Conservation (phyloP, 2,329 filamentous ascomycete species). For the Diaporthe citriasiana region DNA sequence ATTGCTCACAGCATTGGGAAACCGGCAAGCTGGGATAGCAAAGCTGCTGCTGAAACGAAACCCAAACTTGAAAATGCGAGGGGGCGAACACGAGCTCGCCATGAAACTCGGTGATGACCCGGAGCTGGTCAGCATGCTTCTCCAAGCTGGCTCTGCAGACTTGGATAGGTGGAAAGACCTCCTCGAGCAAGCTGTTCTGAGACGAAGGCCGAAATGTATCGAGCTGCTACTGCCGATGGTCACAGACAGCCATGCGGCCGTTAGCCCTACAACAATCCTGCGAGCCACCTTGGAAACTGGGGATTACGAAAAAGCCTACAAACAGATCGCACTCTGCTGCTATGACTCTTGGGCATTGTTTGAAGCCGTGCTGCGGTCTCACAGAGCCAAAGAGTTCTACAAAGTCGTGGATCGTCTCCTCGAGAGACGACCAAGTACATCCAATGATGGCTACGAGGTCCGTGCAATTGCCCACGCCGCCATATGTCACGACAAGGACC, state of each 20-base stretch:
- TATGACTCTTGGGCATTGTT: background rate
- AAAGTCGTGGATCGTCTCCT: background rate
- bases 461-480: background rate
- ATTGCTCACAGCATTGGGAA: background rate
- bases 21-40: rapidly evolving
- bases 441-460: constrained; percentile 11
- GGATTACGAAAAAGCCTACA: background rate
- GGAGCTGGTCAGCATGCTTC: background rate
- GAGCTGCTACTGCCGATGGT: background rate
- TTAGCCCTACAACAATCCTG: background rate
- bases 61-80: background rate
- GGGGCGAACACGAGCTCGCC: background rate
- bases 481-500: background rate
- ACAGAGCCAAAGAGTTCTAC: too few relatives aligned
- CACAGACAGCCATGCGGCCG: too few relatives aligned
- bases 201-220: rapidly evolving
- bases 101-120: rapidly evolving
- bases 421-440: background rate
- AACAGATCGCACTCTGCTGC: background rate
- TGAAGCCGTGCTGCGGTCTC: background rate
- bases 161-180: background rate
- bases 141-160: background rate
- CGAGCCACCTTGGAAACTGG: background rate
- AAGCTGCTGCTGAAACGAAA: background rate
- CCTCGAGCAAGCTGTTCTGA: background rate